phyloP scores from a whole-genome alignment of 345 rosid genomes.

The Clarkia xantiana region DNA sequence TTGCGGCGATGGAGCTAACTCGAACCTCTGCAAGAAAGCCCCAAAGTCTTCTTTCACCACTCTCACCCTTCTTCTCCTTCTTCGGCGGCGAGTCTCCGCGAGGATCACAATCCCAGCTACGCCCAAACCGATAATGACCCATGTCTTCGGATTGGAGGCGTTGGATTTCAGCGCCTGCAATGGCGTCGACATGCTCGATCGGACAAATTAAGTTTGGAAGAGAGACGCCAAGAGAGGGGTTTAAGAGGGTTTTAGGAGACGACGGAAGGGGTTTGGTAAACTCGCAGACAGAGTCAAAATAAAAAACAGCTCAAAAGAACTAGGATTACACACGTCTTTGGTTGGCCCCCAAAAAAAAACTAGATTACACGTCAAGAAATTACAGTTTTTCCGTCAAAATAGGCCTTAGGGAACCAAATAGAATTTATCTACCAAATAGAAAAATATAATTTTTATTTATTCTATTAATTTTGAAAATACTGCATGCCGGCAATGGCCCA shows the following conservation, averaged over 20 bases:
- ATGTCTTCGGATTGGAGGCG: conserved; percentile 51
- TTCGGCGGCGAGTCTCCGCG: conserved; percentile 56
- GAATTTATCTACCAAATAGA: too few species aligned
- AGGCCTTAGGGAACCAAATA: too few species aligned
- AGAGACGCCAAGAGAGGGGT: conserved; percentile 4
- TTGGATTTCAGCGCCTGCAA: conserved; percentile 26
- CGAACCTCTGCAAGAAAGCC: conserved; percentile 60
- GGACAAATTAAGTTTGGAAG: not conserved
- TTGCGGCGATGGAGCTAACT: conserved; percentile 62
- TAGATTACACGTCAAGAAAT: too few species aligned
- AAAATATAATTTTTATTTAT: too few species aligned
- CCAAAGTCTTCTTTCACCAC: conserved; percentile 39
- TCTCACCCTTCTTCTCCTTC: conserved; percentile 26
- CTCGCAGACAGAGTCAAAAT: too few species aligned
- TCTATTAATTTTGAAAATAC: too few species aligned
- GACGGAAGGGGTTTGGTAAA: not conserved
- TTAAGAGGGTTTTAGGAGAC: conserved; percentile 10
- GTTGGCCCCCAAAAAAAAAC: too few species aligned
- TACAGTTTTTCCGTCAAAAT: too few species aligned
- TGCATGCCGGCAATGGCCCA: too few species aligned
- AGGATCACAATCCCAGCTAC: conserved; percentile 60
- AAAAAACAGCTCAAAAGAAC: too few species aligned
- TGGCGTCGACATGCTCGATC: conserved; percentile 27
- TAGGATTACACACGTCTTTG: too few species aligned
- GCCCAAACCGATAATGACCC: conserved; percentile 66